A percentile compares a stretch with the other conserved stretches of the same genome.
Conservation (phyloP, 2,329 filamentous ascomycete genomes). For the Phialophora chinensis region DNA sequence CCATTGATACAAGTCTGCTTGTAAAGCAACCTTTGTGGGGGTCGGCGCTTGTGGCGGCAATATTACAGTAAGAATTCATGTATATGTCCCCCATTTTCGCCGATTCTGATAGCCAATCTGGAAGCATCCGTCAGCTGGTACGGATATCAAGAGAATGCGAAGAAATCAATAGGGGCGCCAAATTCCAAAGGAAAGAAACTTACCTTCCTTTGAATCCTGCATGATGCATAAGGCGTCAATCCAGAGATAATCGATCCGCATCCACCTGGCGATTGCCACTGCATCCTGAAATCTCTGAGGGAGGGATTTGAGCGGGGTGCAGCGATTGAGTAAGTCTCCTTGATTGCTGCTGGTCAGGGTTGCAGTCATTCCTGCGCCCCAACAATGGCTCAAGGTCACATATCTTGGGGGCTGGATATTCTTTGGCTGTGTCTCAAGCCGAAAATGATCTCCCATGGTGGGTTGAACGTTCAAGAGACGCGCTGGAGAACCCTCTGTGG, state of each 20-base stretch:
- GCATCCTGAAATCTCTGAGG: slow-evolving; percentile 3
- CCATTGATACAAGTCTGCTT: slow-evolving; percentile 8
- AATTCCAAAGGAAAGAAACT: neutral
- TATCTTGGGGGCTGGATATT: neutral
- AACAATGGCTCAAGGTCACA: slow-evolving; percentile 7
- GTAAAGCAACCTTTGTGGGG: slow-evolving; percentile 16
- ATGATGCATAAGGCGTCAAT: slow-evolving; percentile 5
- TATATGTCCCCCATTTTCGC: slow-evolving; percentile 33
- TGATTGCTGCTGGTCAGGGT: neutral
- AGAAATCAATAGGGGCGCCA: neutral
- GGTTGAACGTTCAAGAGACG: neutral
- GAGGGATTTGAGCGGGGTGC: neutral
- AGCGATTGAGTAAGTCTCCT: neutral
- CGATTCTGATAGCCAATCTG: slow-evolving; percentile 24
- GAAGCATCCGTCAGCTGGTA: neutral
- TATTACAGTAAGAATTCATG: slow-evolving; percentile 26
- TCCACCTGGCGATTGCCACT: slow-evolving; percentile 6
- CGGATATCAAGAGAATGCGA: neutral
- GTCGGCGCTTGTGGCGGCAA: slow-evolving; percentile 29
- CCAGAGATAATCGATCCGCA: neutral
- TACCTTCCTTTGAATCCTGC: neutral
- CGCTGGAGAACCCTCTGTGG: neutral
- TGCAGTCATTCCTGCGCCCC: neutral
- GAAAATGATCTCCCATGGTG: neutral
- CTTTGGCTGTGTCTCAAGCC: neutral